Percentiles rank a stretch among this genome's conserved stretches.
Conservation (phyloP, 2,329 filamentous ascomycete species). For the Ceratocystis albifundus region DNA sequence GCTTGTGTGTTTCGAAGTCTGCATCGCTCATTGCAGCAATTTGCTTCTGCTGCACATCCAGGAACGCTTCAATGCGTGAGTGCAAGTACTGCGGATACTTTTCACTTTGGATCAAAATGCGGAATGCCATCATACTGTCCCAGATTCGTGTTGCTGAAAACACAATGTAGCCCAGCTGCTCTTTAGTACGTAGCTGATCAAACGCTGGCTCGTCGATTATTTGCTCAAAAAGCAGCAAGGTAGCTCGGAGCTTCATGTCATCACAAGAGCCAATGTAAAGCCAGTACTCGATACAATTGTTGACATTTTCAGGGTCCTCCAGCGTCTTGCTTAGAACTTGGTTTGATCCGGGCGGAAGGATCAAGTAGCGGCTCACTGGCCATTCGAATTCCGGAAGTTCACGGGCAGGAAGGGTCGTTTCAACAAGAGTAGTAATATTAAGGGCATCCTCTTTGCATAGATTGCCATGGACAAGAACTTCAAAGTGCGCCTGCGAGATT, state of each 20-base stretch:
- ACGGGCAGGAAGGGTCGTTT: constrained; percentile 63
- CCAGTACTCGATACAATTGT: constrained; percentile 72
- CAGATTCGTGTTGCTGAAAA: constrained; percentile 66
- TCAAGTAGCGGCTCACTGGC: constrained; percentile 63
- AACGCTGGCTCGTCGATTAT: constrained; percentile 89
- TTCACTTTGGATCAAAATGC: constrained; percentile 90
- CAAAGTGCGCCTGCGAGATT: constrained; percentile 73
- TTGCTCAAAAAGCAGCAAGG: constrained; percentile 71
- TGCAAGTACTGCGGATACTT: constrained; percentile 74
- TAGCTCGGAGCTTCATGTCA: constrained; percentile 60
- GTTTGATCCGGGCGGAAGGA: constrained; percentile 70
- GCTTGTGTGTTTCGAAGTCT: constrained; percentile 84
- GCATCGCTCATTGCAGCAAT: constrained; percentile 65
- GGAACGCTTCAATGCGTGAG: constrained; percentile 73
- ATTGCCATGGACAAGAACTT: constrained; percentile 83
- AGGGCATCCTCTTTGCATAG: constrained; percentile 87
- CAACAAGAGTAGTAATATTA: constrained; percentile 70
- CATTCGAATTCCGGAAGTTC: constrained; percentile 66
- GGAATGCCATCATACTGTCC: constrained; percentile 70
- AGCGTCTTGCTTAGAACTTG: constrained; percentile 70
- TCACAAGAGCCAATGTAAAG: constrained; percentile 58
- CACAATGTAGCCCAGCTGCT: constrained; percentile 94
- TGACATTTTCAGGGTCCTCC: constrained; percentile 79
- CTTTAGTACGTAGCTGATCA: constrained; percentile 88
- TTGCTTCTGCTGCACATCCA: constrained; percentile 53